A percentile compares a stretch with the other conserved stretches of the same genome.
Evolutionary conservation across 2,329 filamentous ascomycete genomes (phyloP).

Genomic region (Uncinocarpus reesii): DNA sequence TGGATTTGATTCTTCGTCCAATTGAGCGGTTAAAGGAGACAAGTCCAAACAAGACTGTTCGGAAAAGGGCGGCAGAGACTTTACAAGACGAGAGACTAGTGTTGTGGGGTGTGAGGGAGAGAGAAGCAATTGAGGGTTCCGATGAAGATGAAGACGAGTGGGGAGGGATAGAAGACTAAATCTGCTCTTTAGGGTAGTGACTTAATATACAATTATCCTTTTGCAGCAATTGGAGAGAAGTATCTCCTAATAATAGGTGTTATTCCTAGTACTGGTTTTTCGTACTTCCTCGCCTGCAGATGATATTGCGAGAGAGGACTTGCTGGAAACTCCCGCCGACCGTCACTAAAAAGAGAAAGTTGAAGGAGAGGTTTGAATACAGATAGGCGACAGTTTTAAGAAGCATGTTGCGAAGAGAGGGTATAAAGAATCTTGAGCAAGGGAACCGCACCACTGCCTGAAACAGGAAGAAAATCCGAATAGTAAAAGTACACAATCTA

Average conservation of each 20-base stretch:
- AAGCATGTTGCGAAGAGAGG: too few species aligned
- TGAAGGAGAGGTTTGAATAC: too few species aligned
- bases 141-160: conserved; percentile 46
- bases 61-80: conserved; percentile 58
- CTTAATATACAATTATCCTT: background rate
- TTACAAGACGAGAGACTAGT: conserved; percentile 64
- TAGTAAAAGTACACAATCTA: background rate
- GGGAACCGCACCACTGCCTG: too few species aligned
- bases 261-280: too few species aligned
- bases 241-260: too few species aligned
- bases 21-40: conserved; percentile 37
- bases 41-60: conserved; percentile 61
- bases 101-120: conserved; percentile 44
- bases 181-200: background rate
- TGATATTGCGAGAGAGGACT: too few species aligned
- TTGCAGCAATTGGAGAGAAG: background rate
- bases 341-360: too few species aligned
- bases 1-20: conserved; percentile 36
- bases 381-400: too few species aligned
- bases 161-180: conserved; percentile 50
- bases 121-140: conserved; percentile 32
- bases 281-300: too few species aligned
- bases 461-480: background rate
- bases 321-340: too few species aligned
- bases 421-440: too few species aligned